These are phyloP conservation scores for Lentinula boryana DNA, from an alignment of 768 basidiomycete species.

Conservation along the genomic window DNA sequence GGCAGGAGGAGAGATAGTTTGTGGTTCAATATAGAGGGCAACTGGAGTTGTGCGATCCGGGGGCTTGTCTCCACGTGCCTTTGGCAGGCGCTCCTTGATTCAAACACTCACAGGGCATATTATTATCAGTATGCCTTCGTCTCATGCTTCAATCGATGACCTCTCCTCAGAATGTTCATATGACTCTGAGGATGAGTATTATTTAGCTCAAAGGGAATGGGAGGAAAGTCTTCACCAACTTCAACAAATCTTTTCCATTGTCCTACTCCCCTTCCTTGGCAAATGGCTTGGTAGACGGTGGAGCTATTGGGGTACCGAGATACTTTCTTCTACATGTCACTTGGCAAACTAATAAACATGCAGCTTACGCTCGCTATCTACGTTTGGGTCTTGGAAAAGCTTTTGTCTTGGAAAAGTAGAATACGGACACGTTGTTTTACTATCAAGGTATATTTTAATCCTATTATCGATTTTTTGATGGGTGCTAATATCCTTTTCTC, in stretches of 20 bases:
- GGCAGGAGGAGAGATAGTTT: conserved; percentile 9
- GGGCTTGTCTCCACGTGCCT: not conserved
- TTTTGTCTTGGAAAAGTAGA: conserved; percentile 49
- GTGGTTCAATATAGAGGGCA: conserved; percentile 10
- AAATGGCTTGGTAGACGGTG: conserved; percentile 85
- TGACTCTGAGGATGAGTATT: conserved; percentile 58
- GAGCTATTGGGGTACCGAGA: conserved; percentile 74
- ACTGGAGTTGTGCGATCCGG: not conserved
- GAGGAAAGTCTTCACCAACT: conserved; percentile 85
- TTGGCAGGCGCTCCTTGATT: not conserved
- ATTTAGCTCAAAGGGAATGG: conserved; percentile 85
- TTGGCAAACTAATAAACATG: conserved; percentile 9
- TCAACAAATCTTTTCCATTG: conserved; percentile 71
- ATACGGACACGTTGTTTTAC: not conserved
- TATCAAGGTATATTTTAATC: not conserved
- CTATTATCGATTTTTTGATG: not conserved
- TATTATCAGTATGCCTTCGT: conserved; percentile 45
- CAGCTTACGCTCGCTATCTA: conserved; percentile 70
- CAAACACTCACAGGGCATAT: conserved; percentile 1
- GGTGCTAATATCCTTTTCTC: conserved; percentile 13
- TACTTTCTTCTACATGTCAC: conserved; percentile 1
- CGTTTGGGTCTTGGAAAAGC: conserved; percentile 54
- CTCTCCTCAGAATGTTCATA: conserved; percentile 49
- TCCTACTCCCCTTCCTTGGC: conserved; percentile 81
- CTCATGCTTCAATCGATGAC: conserved; percentile 58